A percentile compares a stretch with the other conserved stretches of the same genome.
phyloP scores from a whole-genome alignment of 257 asterid genomes.

The Oldenlandia corymbosa region DNA sequence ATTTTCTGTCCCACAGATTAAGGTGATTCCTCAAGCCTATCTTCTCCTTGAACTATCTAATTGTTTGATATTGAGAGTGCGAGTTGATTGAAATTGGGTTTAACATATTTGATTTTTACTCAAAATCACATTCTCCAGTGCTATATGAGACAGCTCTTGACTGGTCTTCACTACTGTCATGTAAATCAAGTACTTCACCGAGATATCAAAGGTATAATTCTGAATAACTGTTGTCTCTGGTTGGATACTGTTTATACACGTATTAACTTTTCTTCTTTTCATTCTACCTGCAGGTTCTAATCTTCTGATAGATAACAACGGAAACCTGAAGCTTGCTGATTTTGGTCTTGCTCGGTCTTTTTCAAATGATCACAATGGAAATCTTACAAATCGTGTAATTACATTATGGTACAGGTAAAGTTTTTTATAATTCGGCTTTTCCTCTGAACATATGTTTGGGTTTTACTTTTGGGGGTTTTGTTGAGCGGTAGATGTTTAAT shows the following conservation, averaged over 20 bases:
- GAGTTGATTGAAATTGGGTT: constrained; percentile 15
- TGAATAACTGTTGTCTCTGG: constrained; percentile 17
- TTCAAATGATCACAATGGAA: constrained; percentile 72
- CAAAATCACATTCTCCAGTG: constrained; percentile 53
- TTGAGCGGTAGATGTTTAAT: neutral
- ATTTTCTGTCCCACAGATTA: constrained; percentile 79
- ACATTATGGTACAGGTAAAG: constrained; percentile 83
- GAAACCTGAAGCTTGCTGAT: constrained; percentile 86
- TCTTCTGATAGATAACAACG: constrained; percentile 77
- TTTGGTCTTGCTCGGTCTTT: constrained; percentile 81
- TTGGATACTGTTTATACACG: constrained; percentile 6
- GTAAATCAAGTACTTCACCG: constrained; percentile 93
- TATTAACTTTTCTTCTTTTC: constrained; percentile 13
- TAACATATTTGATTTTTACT: constrained; percentile 40
- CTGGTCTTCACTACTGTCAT: constrained; percentile 96
- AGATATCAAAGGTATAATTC: constrained; percentile 68
- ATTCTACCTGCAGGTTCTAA: constrained; percentile 59
- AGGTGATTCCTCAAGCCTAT: constrained; percentile 38
- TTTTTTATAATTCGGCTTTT: constrained; percentile 3
- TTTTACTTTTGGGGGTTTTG: neutral
- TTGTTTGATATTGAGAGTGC: constrained; percentile 12
- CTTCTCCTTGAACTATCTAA: constrained; percentile 20
- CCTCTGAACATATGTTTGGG: neutral
- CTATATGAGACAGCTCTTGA: constrained; percentile 84
- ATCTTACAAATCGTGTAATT: constrained; percentile 86